Percentiles rank a stretch among this genome's conserved stretches.
Conservation (phyloP, 1,139 yeast genomes). For the Diutina catenulata region DNA sequence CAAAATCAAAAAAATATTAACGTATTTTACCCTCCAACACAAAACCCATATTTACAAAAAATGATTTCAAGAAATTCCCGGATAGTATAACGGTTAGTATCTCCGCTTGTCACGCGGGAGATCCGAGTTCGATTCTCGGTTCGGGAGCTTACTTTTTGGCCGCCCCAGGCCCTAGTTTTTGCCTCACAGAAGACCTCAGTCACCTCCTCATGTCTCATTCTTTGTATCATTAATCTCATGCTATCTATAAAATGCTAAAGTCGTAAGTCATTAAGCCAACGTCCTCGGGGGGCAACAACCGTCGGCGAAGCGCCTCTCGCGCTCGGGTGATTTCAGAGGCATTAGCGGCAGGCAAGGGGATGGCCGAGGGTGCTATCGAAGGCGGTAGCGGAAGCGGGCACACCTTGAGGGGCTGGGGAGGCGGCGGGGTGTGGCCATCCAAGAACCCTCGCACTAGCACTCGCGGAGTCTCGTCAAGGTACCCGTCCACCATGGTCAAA, state of each 20-base stretch:
- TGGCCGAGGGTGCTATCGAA: constrained; percentile 6
- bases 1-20: too few species aligned
- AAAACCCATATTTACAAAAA: too few species aligned
- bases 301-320: constrained; percentile 4
- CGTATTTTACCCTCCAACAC: background rate
- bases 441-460: background rate
- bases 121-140: background rate
- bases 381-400: constrained; percentile 3
- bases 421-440: background rate
- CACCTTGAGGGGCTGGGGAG: constrained; percentile 6
- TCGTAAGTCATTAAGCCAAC: constrained; percentile 2
- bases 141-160: background rate
- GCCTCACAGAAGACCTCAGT: too few species aligned
- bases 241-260: background rate
- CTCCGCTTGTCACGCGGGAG: constrained; percentile 1
- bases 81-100: constrained; percentile 1
- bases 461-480: constrained; percentile 13
- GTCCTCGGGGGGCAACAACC: constrained; percentile 6
- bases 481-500: constrained; percentile 19
- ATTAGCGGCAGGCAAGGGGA: too few species aligned
- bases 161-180: too few species aligned
- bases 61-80: too few species aligned
- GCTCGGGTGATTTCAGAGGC: constrained; percentile 3
- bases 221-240: background rate
- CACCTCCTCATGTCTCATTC: too few species aligned